Evolutionary conservation across 2,329 filamentous ascomycete genomes (phyloP), one percentile per base, ranked within the genome.

Genomic region (Claviceps lovelessii): DNA sequence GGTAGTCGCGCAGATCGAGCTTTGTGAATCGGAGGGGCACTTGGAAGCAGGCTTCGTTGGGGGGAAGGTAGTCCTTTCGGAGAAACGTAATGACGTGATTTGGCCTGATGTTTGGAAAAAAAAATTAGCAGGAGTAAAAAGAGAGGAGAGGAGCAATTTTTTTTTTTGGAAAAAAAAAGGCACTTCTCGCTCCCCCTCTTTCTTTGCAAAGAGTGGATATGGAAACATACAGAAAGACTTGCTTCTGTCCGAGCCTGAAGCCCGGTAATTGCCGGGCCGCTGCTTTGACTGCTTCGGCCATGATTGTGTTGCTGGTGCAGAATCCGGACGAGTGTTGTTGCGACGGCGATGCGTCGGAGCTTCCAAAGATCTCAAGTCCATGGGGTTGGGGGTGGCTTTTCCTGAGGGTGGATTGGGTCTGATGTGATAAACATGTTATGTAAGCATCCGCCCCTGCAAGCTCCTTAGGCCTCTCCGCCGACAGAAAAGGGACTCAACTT

Each of bases 21-120:
- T 98, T 98, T 77, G 89, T 95, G 77, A 96, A 90, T 63, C 81
- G 83, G 62, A 97, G 79, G 11, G 93, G 93, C 37, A 96, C 91
- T 64, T 85, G 78, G 80, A 98, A 98, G 63, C 84, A 85, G 59
- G 91, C 93, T 68, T 88, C 89, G 68, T 83, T 85, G 23, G 90
- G 83, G 8, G 88, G 84, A 54, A 87, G 79, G 61, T 80, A 76
- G 35, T 82, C 80, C 56, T 83, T 85, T 61, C 76, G 85, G 63
- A 95, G 75, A 64, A 97, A 80, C 57, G 85, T 84, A 65, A 97
- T 75, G 60, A 83, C 80, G 73, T 94, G 88, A 66, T 85, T 83
- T 53, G 91, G 91, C 57, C 90, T 95, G 65, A 33, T 7, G 31
- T 23, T 23, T 13, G 2, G 42, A 23, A 11, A 4, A 37, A 37